phyloP scores from a whole-genome alignment of 257 asterid species.

The Fraxinus cuspidata region DNA sequence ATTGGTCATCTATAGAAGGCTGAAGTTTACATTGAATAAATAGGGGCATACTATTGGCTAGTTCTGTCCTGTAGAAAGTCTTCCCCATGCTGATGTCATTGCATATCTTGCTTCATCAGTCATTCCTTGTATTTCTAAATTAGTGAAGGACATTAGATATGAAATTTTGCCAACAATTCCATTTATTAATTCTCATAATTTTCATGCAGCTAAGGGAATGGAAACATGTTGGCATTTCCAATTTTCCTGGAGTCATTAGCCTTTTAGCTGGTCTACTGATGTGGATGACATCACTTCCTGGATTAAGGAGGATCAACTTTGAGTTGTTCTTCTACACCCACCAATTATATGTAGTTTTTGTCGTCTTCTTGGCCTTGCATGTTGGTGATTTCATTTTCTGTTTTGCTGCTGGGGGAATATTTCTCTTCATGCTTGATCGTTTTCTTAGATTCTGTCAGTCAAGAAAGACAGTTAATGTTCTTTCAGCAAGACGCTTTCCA shows the following conservation, averaged over 20 bases:
- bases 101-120: background rate
- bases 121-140: background rate
- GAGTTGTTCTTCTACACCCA: constrained; percentile 63
- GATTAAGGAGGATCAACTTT: constrained; percentile 58
- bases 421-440: constrained; percentile 78
- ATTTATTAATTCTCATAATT: background rate
- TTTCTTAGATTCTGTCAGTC: constrained; percentile 85
- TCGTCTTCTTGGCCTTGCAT: constrained; percentile 67
- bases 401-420: constrained; percentile 62
- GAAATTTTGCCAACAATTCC: constrained; percentile 9
- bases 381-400: constrained; percentile 66
- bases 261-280: constrained; percentile 65
- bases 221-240: constrained; percentile 52
- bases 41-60: background rate
- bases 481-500: constrained; percentile 58
- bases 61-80: background rate
- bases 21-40: background rate
- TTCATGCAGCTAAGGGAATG: constrained; percentile 54
- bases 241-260: constrained; percentile 69
- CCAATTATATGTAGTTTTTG: constrained; percentile 48
- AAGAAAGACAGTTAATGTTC: constrained; percentile 51
- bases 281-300: constrained; percentile 86
- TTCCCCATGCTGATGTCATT: background rate
- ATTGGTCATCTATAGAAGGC: background rate
- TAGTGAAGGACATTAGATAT: background rate